Conservation (phyloP, 2,329 filamentous ascomycete genomes). For the Colletotrichum orbiculare region DNA sequence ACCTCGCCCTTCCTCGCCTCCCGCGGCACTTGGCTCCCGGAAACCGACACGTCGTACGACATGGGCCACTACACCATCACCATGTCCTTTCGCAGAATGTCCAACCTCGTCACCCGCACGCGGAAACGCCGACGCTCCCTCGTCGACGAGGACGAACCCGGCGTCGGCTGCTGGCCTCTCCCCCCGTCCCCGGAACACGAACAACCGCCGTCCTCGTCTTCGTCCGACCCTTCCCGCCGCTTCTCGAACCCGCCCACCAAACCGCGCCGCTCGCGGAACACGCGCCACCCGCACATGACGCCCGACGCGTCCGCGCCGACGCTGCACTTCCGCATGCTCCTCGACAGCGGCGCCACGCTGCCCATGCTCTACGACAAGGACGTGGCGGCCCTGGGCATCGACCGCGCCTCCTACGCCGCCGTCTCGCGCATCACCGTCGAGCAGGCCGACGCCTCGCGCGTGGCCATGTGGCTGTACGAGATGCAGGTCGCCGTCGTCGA, state of each 20-base stretch:
- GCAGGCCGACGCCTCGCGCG: slow-evolving; percentile 35
- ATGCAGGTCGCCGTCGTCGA: slow-evolving; percentile 47
- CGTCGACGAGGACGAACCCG: background rate
- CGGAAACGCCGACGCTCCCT: background rate
- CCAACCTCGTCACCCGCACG: background rate
- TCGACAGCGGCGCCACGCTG: slow-evolving; percentile 57
- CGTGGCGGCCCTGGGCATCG: slow-evolving; percentile 47
- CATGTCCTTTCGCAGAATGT: slow-evolving; percentile 43
- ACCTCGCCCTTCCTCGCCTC: slow-evolving; percentile 42
- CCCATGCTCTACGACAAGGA: slow-evolving; percentile 51
- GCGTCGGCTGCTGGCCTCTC: slow-evolving; percentile 15
- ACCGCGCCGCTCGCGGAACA: background rate
- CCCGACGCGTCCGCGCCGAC: slow-evolving; percentile 40
- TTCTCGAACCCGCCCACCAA: background rate
- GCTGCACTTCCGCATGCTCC: slow-evolving; percentile 47
- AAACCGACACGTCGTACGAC: slow-evolving; percentile 42
- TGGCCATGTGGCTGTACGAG: slow-evolving; percentile 46
- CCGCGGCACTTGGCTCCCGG: slow-evolving; percentile 44
- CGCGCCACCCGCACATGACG: slow-evolving; percentile 18
- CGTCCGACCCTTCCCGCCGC: too few species aligned
- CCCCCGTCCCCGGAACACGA: background rate
- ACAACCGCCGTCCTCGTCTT: background rate
- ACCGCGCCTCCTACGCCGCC: slow-evolving; percentile 47
- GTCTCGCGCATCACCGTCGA: slow-evolving; percentile 46
- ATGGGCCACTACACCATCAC: slow-evolving; percentile 44